phyloP scores from a whole-genome alignment of 2,329 filamentous ascomycete genomes.

The Colletotrichum siamense region DNA sequence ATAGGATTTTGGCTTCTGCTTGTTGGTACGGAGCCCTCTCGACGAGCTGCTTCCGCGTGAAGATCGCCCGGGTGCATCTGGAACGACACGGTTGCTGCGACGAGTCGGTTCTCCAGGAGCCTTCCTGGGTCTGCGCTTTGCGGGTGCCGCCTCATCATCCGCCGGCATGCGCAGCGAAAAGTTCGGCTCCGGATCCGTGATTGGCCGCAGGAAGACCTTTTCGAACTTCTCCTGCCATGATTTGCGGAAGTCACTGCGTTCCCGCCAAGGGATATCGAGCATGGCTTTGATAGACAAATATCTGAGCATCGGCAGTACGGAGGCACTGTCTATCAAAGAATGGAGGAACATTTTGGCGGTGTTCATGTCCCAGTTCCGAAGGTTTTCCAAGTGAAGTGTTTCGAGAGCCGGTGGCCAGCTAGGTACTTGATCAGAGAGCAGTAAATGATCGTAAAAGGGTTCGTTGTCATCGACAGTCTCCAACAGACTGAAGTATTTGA shows the following conservation, averaged over 20 bases:
- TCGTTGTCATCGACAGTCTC: constrained; percentile 73
- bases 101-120: constrained; percentile 30
- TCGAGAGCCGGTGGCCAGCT: constrained; percentile 79
- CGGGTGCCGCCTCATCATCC: background rate
- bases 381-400: constrained; percentile 75
- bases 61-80: constrained; percentile 25
- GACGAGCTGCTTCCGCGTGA: constrained; percentile 33
- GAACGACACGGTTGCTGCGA: constrained; percentile 42
- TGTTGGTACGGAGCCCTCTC: constrained; percentile 25
- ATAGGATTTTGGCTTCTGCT: constrained; percentile 35
- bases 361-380: constrained; percentile 74
- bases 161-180: constrained; percentile 25
- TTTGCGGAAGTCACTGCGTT: constrained; percentile 79
- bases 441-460: constrained; percentile 73
- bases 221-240: constrained; percentile 77
- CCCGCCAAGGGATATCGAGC: constrained; percentile 81
- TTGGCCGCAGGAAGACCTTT: constrained; percentile 65
- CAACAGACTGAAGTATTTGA: constrained; percentile 78
- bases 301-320: constrained; percentile 69
- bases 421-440: constrained; percentile 70
- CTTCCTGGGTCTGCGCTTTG: constrained; percentile 14
- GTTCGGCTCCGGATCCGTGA: constrained; percentile 41
- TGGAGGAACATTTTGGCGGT: constrained; percentile 80
- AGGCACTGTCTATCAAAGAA: constrained; percentile 77
- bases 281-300: constrained; percentile 77